These are phyloP conservation scores for Agaricales sp. DNA, from an alignment of 1,284 basidiomycete genomes.

Conservation along the genomic window DNA sequence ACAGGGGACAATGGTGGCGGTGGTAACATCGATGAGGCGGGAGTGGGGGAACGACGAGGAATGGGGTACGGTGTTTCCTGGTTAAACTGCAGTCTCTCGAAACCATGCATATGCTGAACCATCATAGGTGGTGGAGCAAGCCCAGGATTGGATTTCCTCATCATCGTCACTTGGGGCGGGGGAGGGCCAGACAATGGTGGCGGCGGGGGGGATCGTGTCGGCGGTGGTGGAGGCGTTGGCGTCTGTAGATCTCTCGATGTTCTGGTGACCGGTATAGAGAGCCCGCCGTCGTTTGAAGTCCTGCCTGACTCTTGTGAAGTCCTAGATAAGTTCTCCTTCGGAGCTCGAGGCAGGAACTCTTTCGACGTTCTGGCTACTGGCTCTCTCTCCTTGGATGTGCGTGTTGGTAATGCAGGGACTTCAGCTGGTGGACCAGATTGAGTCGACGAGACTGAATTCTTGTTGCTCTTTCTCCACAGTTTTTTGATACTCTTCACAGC, in stretches of 20 bases:
- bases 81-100: constrained; percentile 47
- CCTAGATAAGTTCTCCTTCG: constrained; percentile 2
- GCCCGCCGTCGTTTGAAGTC: too few species aligned
- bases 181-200: constrained; percentile 1
- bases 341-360: too few species aligned
- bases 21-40: constrained; percentile 13
- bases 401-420: constrained; percentile 9
- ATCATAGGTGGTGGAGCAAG: constrained; percentile 8
- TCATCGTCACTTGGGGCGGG: not conserved
- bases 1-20: constrained; percentile 15
- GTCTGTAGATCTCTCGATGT: constrained; percentile 4
- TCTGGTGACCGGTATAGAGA: constrained; percentile 3
- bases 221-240: constrained; percentile 5
- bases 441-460: constrained; percentile 26
- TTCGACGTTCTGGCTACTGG: not conserved
- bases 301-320: constrained; percentile 3
- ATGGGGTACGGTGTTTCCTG: constrained; percentile 57
- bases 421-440: too few species aligned
- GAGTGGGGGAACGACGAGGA: constrained; percentile 19
- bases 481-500: constrained; percentile 62
- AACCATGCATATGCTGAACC: constrained; percentile 21
- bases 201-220: not conserved
- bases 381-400: not conserved
- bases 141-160: not conserved
- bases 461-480: constrained; percentile 65